Evolutionary conservation across 345 rosid genomes (phyloP), one percentile per base, ranked within the genome.

Genomic region (Dipteronia dyeriana): DNA sequence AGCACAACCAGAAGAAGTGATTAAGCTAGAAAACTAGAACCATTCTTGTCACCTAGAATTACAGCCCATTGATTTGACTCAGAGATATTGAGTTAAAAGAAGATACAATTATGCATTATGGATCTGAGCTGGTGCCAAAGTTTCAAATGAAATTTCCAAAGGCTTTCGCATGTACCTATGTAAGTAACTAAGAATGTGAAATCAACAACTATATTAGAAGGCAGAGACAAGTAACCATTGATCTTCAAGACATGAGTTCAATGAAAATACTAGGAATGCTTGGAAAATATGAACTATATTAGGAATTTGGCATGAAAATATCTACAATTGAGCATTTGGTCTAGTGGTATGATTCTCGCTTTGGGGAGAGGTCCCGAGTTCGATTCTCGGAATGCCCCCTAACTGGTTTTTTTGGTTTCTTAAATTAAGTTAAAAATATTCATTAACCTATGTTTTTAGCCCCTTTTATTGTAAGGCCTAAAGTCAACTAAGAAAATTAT

Each of bases 331-430:
- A 93, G 90, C 90, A 89, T 87, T 88, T 90, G 90, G 94, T 90
- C 87, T 87, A 90, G 92, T 91, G 92, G 94, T 86, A 90, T 88
- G 93, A 89, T 91, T 90, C 94, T 92, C 80, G 89, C 92, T 92
- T 89, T 85, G 92, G 96, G 94, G 86, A 94, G 91, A 89, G 89
- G 89, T 92, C 93, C 87, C 77, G 86, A 91, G 90, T 88, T 86
- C 71, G 79, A 84, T 90, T 91, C 92, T 87, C 88, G 82, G 89
- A 90, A 90, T 83, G 89, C 87, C 95, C 90, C 90, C 6, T 34
- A 5, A 0, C 1, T 34, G 6, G 38, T 5, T 5, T 26, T 62
- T 62, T 62, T 49, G 6, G 66, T 25, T 62, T 14, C 66, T 22
- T 29, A 31, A 20, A 51, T 17, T 41, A 39, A 12, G 17, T 67